Evolutionary conservation across 1,139 yeast genomes (phyloP).

Genomic region (Geotrichum australiense): DNA sequence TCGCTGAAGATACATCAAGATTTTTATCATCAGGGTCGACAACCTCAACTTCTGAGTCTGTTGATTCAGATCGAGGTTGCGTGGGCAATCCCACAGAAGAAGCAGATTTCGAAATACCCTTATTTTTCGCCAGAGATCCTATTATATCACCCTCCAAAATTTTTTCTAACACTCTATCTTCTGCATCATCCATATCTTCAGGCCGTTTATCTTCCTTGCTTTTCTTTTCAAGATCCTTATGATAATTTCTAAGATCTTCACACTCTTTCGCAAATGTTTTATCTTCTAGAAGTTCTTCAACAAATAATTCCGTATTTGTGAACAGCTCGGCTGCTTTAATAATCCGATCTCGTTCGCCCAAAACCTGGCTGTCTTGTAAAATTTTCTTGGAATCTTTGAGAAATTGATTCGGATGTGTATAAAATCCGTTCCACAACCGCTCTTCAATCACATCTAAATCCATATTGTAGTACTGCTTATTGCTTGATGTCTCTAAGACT

Average conservation of each 20-base stretch:
- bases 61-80: too few relatives aligned
- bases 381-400: slow-evolving; percentile 79
- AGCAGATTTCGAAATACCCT: too few relatives aligned
- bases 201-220: not conserved
- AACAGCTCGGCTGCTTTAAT: slow-evolving; percentile 92
- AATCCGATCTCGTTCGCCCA: slow-evolving; percentile 77
- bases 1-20: too few relatives aligned
- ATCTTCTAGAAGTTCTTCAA: slow-evolving; percentile 68
- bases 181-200: not conserved
- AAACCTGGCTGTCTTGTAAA: slow-evolving; percentile 63
- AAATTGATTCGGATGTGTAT: slow-evolving; percentile 88
- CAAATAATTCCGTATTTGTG: slow-evolving; percentile 92
- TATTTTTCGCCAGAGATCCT: too few relatives aligned
- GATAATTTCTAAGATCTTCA: slow-evolving; percentile 64
- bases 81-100: too few relatives aligned
- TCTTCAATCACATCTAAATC: slow-evolving; percentile 93
- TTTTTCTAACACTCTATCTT: too few relatives aligned
- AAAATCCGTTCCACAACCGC: slow-evolving; percentile 92
- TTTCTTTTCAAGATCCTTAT: slow-evolving; percentile 26
- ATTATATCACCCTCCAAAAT: too few relatives aligned
- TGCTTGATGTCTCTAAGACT: slow-evolving; percentile 74
- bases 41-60: too few relatives aligned
- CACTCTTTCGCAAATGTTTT: slow-evolving; percentile 73
- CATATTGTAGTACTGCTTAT: slow-evolving; percentile 71
- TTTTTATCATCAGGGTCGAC: too few relatives aligned